These are phyloP conservation scores for Penicillium nordicum DNA, from an alignment of 2,329 filamentous ascomycete genomes.

Conservation along the genomic window DNA sequence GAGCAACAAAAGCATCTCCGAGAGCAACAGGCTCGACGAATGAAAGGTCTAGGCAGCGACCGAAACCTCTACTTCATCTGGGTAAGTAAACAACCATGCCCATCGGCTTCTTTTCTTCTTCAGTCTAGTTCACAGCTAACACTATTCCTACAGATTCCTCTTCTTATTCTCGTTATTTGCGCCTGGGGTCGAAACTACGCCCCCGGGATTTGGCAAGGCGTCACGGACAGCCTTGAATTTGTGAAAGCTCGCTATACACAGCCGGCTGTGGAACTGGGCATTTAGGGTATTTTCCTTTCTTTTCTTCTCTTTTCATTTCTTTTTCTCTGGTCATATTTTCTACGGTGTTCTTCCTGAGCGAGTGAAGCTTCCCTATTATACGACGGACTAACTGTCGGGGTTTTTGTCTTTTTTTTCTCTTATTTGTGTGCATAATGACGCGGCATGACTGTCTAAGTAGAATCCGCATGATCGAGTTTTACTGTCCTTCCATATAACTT, in stretches of 20 bases:
- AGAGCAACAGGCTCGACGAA: conserved; percentile 45
- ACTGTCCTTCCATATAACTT: neutral
- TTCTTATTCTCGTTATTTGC: conserved; percentile 45
- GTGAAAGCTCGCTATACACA: conserved; percentile 36
- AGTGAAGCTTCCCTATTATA: neutral
- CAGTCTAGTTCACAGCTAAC: conserved; percentile 19
- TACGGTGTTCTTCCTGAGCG: conserved; percentile 20
- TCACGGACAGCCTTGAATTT: conserved; percentile 39
- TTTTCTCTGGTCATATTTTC: conserved; percentile 11
- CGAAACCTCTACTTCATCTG: conserved; percentile 54
- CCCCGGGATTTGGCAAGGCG: conserved; percentile 41
- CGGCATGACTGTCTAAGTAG: conserved; percentile 29
- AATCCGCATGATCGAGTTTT: conserved; percentile 7
- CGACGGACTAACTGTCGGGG: neutral
- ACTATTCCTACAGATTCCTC: conserved; percentile 40
- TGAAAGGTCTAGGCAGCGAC: conserved; percentile 50
- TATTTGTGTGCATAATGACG: conserved; percentile 32
- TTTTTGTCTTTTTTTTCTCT: conserved; percentile 14
- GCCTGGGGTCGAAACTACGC: conserved; percentile 46
- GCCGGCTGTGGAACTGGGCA: conserved; percentile 32
- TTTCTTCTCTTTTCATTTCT: conserved; percentile 13
- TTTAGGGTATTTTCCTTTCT: conserved; percentile 21
- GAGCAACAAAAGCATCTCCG: conserved; percentile 48
- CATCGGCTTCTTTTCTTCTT: neutral
- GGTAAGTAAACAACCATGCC: conserved; percentile 37